phyloP scores from a whole-genome alignment of 2,329 filamentous ascomycete genomes.

The Pestalotiopsis sp. region DNA sequence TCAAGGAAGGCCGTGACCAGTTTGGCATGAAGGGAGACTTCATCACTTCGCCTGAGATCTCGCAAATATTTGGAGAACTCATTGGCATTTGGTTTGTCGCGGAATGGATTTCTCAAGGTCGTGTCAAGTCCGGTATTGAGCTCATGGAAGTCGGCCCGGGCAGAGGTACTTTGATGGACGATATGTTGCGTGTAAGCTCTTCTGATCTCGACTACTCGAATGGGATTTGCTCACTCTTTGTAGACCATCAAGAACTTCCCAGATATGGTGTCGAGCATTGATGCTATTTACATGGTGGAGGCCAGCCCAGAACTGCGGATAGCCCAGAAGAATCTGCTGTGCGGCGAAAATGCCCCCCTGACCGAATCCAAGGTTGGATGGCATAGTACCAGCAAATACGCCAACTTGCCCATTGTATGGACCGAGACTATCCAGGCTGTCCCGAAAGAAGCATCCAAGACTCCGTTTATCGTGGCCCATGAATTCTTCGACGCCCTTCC shows the following conservation, averaged over 20 bases:
- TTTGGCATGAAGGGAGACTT: slow-evolving; percentile 96
- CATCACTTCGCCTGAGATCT: slow-evolving; percentile 96
- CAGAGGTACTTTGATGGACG: slow-evolving; percentile 94
- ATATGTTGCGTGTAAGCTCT: slow-evolving; percentile 80
- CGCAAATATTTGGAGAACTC: slow-evolving; percentile 93
- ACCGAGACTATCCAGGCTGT: slow-evolving; percentile 86
- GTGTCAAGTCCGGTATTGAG: slow-evolving; percentile 73
- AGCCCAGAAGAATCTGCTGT: slow-evolving; percentile 80
- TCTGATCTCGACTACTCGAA: not conserved
- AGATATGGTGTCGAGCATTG: slow-evolving; percentile 73
- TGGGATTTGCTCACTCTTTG: not conserved
- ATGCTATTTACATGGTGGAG: slow-evolving; percentile 92
- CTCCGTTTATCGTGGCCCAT: slow-evolving; percentile 92
- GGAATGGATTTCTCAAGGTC: slow-evolving; percentile 94
- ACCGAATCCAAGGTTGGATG: slow-evolving; percentile 74
- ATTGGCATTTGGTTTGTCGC: slow-evolving; percentile 93
- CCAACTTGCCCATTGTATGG: slow-evolving; percentile 79
- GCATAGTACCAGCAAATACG: slow-evolving; percentile 76
- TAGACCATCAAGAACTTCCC: slow-evolving; percentile 87
- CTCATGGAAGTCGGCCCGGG: slow-evolving; percentile 94
- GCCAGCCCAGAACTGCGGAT: slow-evolving; percentile 80
- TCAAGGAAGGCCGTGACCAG: slow-evolving; percentile 72
- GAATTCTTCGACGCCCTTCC: slow-evolving; percentile 98
- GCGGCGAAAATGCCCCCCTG: slow-evolving; percentile 68
- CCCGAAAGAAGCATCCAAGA: slow-evolving; percentile 68